These are phyloP conservation scores for Didymella pomorum DNA, from an alignment of 2,329 filamentous ascomycete species.

Conservation along the genomic window DNA sequence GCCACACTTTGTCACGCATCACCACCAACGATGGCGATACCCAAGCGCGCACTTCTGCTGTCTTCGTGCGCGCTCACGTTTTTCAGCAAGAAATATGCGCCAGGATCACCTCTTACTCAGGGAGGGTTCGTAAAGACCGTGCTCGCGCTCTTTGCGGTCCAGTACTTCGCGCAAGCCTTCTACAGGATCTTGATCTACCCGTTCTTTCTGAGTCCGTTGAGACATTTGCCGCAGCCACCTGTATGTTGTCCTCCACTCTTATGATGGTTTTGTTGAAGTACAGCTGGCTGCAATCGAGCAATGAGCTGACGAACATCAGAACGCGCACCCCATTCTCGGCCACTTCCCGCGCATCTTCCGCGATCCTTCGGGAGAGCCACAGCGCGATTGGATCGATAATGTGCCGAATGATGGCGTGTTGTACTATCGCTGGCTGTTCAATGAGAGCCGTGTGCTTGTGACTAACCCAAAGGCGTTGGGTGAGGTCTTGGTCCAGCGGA, in stretches of 20 bases:
- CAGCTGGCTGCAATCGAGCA: not conserved
- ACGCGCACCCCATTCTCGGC: conserved; percentile 49
- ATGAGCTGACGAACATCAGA: not conserved
- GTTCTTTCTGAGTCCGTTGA: conserved; percentile 64
- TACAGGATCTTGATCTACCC: conserved; percentile 65
- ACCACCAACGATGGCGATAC: conserved; percentile 34
- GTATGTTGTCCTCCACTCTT: conserved; percentile 38
- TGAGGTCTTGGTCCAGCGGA: conserved; percentile 60
- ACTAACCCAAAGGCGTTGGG: conserved; percentile 57
- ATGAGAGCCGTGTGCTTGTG: conserved; percentile 55
- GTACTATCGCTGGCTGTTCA: conserved; percentile 60
- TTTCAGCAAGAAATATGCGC: conserved; percentile 44
- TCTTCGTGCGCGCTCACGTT: conserved; percentile 37
- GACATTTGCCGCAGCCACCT: conserved; percentile 63
- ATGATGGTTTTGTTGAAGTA: not conserved
- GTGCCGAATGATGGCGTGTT: conserved; percentile 65
- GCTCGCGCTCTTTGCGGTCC: conserved; percentile 51
- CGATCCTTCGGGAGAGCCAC: conserved; percentile 55
- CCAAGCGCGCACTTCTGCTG: conserved; percentile 40
- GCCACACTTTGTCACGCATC: conserved; percentile 6
- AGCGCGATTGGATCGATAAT: conserved; percentile 60
- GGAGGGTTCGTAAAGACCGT: conserved; percentile 51
- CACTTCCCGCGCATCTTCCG: conserved; percentile 54
- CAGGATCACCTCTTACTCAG: conserved; percentile 40
- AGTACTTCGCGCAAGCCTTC: conserved; percentile 46